Base-by-base conservation (phyloP, 192 early-diverging fungal species). In the Coemansia nantahalensis region DNA sequence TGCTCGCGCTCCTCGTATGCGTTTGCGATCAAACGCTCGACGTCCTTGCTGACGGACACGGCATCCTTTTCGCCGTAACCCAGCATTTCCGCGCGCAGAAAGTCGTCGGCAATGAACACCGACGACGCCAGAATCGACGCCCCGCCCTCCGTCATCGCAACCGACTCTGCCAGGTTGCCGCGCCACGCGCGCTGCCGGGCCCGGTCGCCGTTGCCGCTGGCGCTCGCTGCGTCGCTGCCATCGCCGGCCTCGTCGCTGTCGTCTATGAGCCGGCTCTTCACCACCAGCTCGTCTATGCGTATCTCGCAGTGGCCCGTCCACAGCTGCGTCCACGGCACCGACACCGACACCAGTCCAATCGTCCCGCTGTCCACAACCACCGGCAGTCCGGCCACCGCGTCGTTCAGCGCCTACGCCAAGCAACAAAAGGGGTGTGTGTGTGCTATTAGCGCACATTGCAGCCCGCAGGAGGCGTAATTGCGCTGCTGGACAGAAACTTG, bases 51-150 rank as follows among this genome's bases (percentile, higher is more conserved):
- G 15, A 77, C 61, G 40, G 69, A 70, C 15, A 65, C 18, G 15
- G 78, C 80, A 46, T 83, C 84, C 32, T 87, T 86, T 28, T 82
- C 75, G 42, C 84, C 85, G 21, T 79, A 79, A 17, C 79, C 67
- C 36, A 83, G 59, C 21, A 75, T 79, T 44, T 84, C 84, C 17
- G 81, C 76, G 34, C 81, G 79, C 34, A 95, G 54, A 77, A 95
- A 95, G 64, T 91, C 91, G 39, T 84, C 90, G 9, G 93, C 93
- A 49, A 95, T 86, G 55, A 87, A 86, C 15, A 93, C 71, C 4
- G 93, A 92, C 10, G 92, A 87, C 2, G 88, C 50, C n/a, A 77
- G 84, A 40, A 93, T 61, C 39, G 88, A 80, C 17, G 79, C 83
- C 3, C 82, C 72, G 39, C 85, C 84, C 18, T 84, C 75, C 37